Percentiles rank a stretch among this genome's conserved stretches.
Evolutionary conservation across 108 stramenopile species (phyloP).

Genomic region (Fragilariopsis cylindrus): DNA sequence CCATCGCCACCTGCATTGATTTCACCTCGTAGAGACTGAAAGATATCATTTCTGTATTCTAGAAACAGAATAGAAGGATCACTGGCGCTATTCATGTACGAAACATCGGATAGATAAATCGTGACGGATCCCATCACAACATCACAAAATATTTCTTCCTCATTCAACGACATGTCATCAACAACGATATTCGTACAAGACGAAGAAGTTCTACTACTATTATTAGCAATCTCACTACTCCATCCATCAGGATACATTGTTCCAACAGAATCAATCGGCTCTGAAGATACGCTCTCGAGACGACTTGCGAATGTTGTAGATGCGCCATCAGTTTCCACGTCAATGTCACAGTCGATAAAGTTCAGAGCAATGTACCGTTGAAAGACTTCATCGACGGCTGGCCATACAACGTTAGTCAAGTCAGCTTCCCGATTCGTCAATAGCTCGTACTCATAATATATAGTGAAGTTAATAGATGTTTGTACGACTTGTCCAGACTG

Average conservation of each 20-base stretch:
- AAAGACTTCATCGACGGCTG: constrained; percentile 16
- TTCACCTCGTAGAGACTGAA: constrained; percentile 5
- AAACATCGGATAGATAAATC: constrained; percentile 3
- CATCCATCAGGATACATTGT: constrained; percentile 12
- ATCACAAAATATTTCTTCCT: constrained; percentile 9
- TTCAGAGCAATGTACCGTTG: constrained; percentile 16
- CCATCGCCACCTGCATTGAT: constrained; percentile 6
- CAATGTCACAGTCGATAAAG: constrained; percentile 24
- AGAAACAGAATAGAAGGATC: constrained; percentile 1
- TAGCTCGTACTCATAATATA: constrained; percentile 25
- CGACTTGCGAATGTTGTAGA: not conserved
- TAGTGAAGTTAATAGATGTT: constrained; percentile 10
- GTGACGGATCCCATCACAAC: constrained; percentile 13
- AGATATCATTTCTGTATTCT: not conserved
- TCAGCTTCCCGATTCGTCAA: constrained; percentile 10
- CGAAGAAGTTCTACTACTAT: not conserved
- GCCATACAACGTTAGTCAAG: not conserved
- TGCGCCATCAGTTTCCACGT: not conserved
- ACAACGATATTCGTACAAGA: constrained; percentile 9
- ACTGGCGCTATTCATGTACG: constrained; percentile 12
- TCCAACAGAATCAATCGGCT: constrained; percentile 8
- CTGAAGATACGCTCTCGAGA: constrained; percentile 8
- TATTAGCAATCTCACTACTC: not conserved
- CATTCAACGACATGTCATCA: not conserved
- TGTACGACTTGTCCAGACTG: constrained; percentile 19